These are phyloP conservation scores for Comarum palustre DNA, from an alignment of 306 rosid genomes.

Conservation along the genomic window DNA sequence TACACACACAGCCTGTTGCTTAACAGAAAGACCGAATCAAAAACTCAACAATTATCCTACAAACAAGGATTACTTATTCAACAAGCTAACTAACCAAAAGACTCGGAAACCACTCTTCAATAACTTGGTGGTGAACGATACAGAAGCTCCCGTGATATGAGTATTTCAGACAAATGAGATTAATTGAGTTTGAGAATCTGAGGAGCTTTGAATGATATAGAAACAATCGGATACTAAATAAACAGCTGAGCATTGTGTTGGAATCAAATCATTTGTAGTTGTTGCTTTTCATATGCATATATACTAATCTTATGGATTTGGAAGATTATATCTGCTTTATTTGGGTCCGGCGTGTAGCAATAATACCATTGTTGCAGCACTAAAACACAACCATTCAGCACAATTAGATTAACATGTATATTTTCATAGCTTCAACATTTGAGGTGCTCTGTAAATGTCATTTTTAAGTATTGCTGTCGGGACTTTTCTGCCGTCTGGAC, in stretches of 20 bases:
- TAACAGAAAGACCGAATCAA: no score
- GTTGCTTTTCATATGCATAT: slow-evolving; percentile 8
- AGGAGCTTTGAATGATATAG: background rate
- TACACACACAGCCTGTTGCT: no score
- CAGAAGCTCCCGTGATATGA: slow-evolving; percentile 45
- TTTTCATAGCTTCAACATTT: background rate
- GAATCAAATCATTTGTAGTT: slow-evolving; percentile 20
- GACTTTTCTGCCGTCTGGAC: background rate
- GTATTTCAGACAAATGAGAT: slow-evolving; percentile 27
- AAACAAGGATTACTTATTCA: no score
- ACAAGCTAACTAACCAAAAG: no score
- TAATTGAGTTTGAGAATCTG: background rate
- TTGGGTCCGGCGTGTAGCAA: background rate
- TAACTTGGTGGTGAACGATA: background rate
- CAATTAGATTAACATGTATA: background rate
- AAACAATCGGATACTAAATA: background rate
- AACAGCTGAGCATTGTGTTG: slow-evolving; percentile 15
- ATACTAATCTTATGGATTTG: background rate
- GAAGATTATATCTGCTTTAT: background rate
- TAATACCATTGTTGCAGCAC: background rate
- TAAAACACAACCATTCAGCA: background rate
- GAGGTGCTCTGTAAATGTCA: background rate
- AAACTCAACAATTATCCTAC: no score
- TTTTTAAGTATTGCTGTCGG: background rate
- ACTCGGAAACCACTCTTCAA: no score